phyloP scores from a whole-genome alignment of 176 grass and related monocot species.

The Zizania latifolia region DNA sequence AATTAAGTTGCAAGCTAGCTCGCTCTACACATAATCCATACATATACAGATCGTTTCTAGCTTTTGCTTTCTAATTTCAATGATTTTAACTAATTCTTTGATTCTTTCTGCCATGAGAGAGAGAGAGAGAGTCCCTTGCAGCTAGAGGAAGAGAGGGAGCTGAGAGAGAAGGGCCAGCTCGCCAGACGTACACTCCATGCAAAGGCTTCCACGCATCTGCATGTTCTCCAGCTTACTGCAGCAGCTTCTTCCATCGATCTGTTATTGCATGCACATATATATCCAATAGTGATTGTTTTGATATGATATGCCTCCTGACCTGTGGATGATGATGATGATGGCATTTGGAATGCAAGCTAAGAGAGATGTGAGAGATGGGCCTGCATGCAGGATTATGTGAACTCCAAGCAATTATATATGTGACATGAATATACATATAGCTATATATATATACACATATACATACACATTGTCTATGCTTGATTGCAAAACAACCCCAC shows the following conservation, averaged over 20 bases:
- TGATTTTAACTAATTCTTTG: not conserved
- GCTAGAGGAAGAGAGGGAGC: constrained; percentile 48
- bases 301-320: constrained; percentile 14
- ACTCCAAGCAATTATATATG: constrained; percentile 73
- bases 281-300: constrained; percentile 35
- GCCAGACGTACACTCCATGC: constrained; percentile 95
- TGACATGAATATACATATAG: no score
- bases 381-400: constrained; percentile 68
- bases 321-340: constrained; percentile 37
- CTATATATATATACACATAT: no score
- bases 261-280: constrained; percentile 62
- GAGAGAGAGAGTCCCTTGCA: constrained; percentile 38
- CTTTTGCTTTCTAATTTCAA: constrained; percentile 6
- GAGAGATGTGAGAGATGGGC: not conserved
- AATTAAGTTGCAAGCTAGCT: constrained; percentile 49
- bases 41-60: no score
- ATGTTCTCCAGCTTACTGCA: constrained; percentile 58
- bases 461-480: no score
- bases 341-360: constrained; percentile 21
- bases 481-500: constrained; percentile 76
- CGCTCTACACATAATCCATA: not conserved
- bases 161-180: constrained; percentile 45
- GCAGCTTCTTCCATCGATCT: constrained; percentile 39
- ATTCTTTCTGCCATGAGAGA: not conserved
- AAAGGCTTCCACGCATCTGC: constrained; percentile 62